Conservation (phyloP, 2,329 filamentous ascomycete genomes). For the Waltergamsia citrina region DNA sequence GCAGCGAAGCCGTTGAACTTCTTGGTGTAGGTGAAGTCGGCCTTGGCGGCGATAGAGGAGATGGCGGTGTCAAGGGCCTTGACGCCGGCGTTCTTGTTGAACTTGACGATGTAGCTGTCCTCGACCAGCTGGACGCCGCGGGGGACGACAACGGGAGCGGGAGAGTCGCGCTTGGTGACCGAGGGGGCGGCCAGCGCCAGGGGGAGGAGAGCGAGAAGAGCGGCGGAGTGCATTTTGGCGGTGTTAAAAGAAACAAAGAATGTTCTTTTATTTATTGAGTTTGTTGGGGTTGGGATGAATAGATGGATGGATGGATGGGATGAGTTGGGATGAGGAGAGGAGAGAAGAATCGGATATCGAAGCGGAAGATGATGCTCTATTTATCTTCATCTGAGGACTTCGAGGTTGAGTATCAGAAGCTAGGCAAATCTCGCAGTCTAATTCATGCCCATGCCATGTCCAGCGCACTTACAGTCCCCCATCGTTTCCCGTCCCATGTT, state of each 20-base stretch:
- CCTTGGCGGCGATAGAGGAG: slow-evolving; percentile 15
- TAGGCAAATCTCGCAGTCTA: too few species aligned
- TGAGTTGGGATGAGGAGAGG: slow-evolving; percentile 2
- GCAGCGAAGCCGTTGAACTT: slow-evolving; percentile 17
- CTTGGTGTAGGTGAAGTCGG: slow-evolving; percentile 19
- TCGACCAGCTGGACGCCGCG: slow-evolving; percentile 18
- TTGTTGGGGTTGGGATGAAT: background rate
- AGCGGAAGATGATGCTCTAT: background rate
- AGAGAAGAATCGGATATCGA: background rate
- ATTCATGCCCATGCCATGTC: too few species aligned
- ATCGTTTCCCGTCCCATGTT: background rate
- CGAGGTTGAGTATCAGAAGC: too few species aligned
- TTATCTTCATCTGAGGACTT: slow-evolving; percentile 1
- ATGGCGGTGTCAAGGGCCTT: slow-evolving; percentile 15
- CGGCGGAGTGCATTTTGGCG: slow-evolving; percentile 19
- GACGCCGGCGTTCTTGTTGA: slow-evolving; percentile 15
- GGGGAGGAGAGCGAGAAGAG: slow-evolving; percentile 21
- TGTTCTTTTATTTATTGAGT: too few species aligned
- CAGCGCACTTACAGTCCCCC: too few species aligned
- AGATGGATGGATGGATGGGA: slow-evolving; percentile 2
- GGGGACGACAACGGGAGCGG: slow-evolving; percentile 22
- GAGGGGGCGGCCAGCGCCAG: slow-evolving; percentile 18
- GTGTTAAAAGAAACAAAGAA: background rate
- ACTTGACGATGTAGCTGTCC: slow-evolving; percentile 27
- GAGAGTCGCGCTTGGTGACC: slow-evolving; percentile 15